Evolutionary conservation across 2,329 filamentous ascomycete genomes (phyloP).

Genomic region (Beauveria bassiana): DNA sequence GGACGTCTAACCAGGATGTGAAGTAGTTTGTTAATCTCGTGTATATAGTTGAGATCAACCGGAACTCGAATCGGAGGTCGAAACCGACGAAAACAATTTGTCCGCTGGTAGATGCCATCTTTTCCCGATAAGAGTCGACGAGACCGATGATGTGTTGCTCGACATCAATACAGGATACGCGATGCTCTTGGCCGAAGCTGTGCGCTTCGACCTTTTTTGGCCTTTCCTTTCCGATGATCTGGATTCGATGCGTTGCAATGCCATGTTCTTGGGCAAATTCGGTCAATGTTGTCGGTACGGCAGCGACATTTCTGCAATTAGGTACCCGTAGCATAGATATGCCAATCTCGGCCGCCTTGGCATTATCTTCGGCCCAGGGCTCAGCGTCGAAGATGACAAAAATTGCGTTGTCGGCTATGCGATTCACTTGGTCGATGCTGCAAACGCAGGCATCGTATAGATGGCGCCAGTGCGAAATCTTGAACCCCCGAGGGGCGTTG

Average conservation of each 20-base stretch:
- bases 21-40: background rate
- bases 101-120: background rate
- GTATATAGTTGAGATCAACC: background rate
- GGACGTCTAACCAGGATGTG: slow-evolving; percentile 3
- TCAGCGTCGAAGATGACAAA: background rate
- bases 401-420: background rate
- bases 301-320: background rate
- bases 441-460: background rate
- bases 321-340: background rate
- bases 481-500: background rate
- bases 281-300: background rate
- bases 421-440: background rate
- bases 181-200: background rate
- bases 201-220: background rate
- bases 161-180: background rate
- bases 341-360: background rate
- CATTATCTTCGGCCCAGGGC: background rate
- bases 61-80: background rate
- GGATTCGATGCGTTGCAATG: background rate
- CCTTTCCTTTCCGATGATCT: background rate
- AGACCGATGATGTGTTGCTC: background rate
- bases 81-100: background rate
- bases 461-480: background rate
- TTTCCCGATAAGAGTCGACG: background rate
- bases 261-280: background rate